Evolutionary conservation across 1,139 yeast species (phyloP).

Genomic region (Candida sanyaensis): DNA sequence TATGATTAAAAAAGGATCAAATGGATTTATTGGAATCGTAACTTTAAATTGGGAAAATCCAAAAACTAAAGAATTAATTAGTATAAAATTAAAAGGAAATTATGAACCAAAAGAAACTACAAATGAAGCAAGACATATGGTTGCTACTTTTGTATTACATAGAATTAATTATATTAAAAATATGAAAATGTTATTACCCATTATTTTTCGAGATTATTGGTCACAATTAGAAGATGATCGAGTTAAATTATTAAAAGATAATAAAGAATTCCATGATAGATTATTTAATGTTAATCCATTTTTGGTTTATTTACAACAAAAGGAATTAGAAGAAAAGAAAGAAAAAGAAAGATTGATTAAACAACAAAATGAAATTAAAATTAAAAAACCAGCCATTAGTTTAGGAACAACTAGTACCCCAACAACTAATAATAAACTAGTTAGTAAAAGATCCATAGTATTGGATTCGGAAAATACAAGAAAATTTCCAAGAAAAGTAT

Average conservation of each 20-base stretch:
- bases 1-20: conserved; percentile 47
- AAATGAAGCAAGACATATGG: conserved; percentile 85
- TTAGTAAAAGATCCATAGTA: conserved; percentile 1
- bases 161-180: conserved; percentile 80
- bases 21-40: conserved; percentile 64
- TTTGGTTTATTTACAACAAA: conserved; percentile 54
- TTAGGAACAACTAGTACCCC: conserved; percentile 20
- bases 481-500: conserved; percentile 57
- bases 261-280: conserved; percentile 48
- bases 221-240: conserved; percentile 63
- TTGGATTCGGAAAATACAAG: background rate
- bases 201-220: conserved; percentile 82
- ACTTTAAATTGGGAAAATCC: conserved; percentile 74
- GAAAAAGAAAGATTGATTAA: conserved; percentile 47
- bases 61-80: conserved; percentile 68
- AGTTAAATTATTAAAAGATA: conserved; percentile 41
- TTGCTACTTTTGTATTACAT: conserved; percentile 86
- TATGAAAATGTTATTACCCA: conserved; percentile 84
- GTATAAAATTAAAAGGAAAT: conserved; percentile 65
- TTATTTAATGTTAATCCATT: conserved; percentile 75
- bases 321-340: conserved; percentile 41
- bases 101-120: conserved; percentile 74
- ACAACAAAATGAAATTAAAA: conserved; percentile 37
- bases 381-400: conserved; percentile 43
- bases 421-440: background rate